Evolutionary conservation across 202 grass and related monocot genomes (phyloP).

Genomic region (Elaeis oleifera): DNA sequence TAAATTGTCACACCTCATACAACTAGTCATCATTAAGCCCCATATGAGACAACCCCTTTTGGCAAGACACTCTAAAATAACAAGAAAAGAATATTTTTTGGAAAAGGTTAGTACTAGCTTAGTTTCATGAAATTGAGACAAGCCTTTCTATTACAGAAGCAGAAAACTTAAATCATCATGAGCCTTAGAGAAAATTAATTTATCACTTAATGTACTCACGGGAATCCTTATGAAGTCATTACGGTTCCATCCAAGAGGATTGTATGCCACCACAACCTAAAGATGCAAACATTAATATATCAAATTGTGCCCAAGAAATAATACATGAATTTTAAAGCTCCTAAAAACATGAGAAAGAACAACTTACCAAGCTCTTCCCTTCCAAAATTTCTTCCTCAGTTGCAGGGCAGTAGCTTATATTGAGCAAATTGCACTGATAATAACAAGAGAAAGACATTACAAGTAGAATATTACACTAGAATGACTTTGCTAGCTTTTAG

Average conservation of each 20-base stretch:
- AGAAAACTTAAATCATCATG: background rate
- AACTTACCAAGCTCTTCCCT: slow-evolving; percentile 58
- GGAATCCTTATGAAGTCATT: slow-evolving; percentile 73
- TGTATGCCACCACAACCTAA: slow-evolving; percentile 77
- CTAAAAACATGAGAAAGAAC: slow-evolving; percentile 19
- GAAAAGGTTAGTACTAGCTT: no score
- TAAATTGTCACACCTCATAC: no score
- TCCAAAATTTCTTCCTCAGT: slow-evolving; percentile 59
- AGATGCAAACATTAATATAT: slow-evolving; percentile 4
- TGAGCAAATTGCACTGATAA: slow-evolving; percentile 72
- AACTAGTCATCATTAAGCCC: no score
- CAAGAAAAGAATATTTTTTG: no score
- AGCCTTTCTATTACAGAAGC: no score
- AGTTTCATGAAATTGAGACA: no score
- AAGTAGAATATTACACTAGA: no score
- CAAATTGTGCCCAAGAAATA: background rate
- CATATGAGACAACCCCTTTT: no score
- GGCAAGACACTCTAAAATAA: no score
- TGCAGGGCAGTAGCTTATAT: slow-evolving; percentile 94
- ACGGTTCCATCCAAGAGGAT: slow-evolving; percentile 82
- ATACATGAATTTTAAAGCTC: background rate
- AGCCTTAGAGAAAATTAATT: no score
- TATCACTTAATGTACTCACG: slow-evolving; percentile 32
- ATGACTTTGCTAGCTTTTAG: no score
- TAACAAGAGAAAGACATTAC: background rate